phyloP scores from a whole-genome alignment of 768 basidiomycete species.

The Krasilnikovozyma curviuscula region DNA sequence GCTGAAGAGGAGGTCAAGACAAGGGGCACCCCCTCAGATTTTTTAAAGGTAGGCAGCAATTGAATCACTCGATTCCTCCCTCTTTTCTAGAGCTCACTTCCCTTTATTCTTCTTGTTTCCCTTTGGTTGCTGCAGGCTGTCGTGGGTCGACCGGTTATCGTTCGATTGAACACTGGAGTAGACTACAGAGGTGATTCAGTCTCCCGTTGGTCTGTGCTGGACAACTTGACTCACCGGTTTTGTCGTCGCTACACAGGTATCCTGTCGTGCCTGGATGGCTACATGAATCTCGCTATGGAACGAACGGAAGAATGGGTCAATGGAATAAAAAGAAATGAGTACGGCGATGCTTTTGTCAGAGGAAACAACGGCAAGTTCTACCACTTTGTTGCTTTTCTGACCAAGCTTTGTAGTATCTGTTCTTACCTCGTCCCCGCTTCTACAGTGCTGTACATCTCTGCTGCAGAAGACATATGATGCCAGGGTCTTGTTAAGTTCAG shows the following conservation, averaged over 20 bases:
- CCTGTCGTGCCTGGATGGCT: conserved; percentile 86
- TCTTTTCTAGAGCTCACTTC: no score
- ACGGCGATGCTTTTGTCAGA: conserved; percentile 87
- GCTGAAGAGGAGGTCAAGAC: no score
- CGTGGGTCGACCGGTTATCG: conserved; percentile 87
- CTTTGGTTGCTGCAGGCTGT: no score
- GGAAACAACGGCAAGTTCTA: conserved; percentile 62
- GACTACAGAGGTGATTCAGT: conserved; percentile 77
- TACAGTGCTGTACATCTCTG: conserved; percentile 59
- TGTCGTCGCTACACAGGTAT: conserved; percentile 39
- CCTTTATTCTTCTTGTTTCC: no score
- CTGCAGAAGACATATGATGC: conserved; percentile 22
- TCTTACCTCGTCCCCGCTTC: background rate
- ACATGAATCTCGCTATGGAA: conserved; percentile 98
- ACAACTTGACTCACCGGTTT: background rate
- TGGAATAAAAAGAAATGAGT: conserved; percentile 65
- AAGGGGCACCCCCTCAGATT: no score
- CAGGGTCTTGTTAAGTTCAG: no score
- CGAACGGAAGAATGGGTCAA: conserved; percentile 91
- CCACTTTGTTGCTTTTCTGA: background rate
- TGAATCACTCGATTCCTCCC: no score
- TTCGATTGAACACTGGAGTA: conserved; percentile 73
- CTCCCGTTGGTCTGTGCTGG: background rate
- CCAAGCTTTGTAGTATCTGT: background rate
- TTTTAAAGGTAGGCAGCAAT: no score